Percentiles rank a stretch among this genome's conserved stretches.
Conservation (phyloP, 192 early-diverging fungal species). For the Linnemannia schmuckeri region DNA sequence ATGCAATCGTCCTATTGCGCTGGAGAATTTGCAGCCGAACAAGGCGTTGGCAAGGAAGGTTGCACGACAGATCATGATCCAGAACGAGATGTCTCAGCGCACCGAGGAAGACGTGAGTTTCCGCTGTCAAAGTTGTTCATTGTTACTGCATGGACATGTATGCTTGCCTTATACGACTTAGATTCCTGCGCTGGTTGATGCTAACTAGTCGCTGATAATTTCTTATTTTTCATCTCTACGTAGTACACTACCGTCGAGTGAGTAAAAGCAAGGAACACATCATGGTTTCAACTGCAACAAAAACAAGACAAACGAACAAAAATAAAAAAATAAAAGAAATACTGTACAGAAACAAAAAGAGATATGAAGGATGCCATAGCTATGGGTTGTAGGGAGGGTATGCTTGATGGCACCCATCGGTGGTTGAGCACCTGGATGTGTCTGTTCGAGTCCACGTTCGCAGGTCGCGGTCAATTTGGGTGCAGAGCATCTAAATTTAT, state of each 20-base stretch:
- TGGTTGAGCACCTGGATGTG: not conserved
- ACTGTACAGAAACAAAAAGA: not conserved
- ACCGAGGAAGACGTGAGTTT: constrained; percentile 40
- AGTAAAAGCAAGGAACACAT: not conserved
- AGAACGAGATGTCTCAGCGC: constrained; percentile 28
- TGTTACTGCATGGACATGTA: not conserved
- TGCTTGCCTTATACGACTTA: not conserved
- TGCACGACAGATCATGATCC: constrained; percentile 48
- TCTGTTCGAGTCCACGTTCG: not conserved
- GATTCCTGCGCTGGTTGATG: not conserved
- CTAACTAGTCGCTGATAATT: not conserved
- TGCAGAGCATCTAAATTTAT: not conserved
- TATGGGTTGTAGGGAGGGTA: not conserved
- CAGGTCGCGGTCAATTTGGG: not conserved
- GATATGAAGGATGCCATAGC: not conserved
- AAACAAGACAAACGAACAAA: not conserved
- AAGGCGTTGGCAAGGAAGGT: constrained; percentile 64
- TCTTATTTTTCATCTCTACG: not conserved
- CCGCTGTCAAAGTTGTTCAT: not conserved
- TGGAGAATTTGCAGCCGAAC: constrained; percentile 56
- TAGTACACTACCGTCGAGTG: constrained; percentile 52
- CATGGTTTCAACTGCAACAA: not conserved
- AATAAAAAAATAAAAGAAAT: not conserved
- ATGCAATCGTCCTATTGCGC: constrained; percentile 49
- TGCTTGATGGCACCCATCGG: not conserved